Percentiles rank a stretch among this genome's conserved stretches.
These are phyloP conservation scores for Letharia lupina DNA, from an alignment of 495 filamentous ascomycete genomes.

Conservation along the genomic window DNA sequence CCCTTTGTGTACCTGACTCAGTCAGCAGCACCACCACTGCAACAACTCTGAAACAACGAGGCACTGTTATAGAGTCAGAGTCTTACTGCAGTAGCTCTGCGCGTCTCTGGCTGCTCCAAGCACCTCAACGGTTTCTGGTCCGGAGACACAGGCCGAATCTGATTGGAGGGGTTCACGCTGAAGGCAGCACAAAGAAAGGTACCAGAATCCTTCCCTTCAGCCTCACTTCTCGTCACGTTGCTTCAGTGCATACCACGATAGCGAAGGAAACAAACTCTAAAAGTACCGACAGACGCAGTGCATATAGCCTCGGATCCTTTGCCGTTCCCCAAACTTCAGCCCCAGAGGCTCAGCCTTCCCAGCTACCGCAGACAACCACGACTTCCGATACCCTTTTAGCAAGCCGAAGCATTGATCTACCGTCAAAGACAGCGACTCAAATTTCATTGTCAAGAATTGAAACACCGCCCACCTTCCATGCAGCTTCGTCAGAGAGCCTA, in stretches of 20 bases:
- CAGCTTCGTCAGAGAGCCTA: background rate
- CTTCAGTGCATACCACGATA: background rate
- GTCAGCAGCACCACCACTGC: constrained; percentile 8
- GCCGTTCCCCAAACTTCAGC: background rate
- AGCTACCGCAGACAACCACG: background rate
- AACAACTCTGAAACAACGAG: constrained; percentile 6
- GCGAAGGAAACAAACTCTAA: background rate
- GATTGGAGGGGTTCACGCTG: constrained; percentile 14
- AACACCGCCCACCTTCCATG: background rate
- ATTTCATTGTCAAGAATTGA: background rate
- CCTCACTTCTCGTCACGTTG: background rate
- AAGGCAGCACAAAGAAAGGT: constrained; percentile 13
- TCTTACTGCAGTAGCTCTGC: background rate
- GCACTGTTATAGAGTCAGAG: background rate
- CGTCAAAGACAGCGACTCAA: background rate
- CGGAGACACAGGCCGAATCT: background rate
- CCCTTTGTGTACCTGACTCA: constrained; percentile 5
- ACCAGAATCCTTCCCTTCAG: constrained; percentile 3
- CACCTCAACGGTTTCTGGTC: background rate
- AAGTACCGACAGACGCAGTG: background rate
- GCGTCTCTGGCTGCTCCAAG: constrained; percentile 1
- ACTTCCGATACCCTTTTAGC: background rate
- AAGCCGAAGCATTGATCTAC: background rate
- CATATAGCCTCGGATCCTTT: background rate
- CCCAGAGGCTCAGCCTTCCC: background rate